Evolutionary conservation across 495 filamentous ascomycete species (phyloP).

Genomic region (Cudoniella acicularis): DNA sequence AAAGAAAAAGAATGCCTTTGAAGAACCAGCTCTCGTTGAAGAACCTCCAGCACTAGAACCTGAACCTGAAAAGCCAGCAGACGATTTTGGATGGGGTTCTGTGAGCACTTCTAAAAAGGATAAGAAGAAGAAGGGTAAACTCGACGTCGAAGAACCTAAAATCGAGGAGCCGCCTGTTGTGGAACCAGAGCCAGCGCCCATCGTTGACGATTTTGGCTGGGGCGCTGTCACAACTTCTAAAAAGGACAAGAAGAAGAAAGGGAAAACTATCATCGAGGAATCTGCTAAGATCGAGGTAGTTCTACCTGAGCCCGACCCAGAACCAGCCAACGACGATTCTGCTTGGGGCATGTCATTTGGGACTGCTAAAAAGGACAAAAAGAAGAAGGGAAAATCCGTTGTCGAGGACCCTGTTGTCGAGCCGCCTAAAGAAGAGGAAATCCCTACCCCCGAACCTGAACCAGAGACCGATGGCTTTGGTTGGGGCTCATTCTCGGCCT

Average conservation of each 20-base stretch:
- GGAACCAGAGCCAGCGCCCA: neutral
- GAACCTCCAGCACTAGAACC: slow-evolving; percentile 12
- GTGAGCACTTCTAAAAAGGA: slow-evolving; percentile 28
- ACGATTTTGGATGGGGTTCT: slow-evolving; percentile 23
- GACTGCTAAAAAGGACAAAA: no score
- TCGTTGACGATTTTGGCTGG: neutral
- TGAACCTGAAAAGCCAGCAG: slow-evolving; percentile 11
- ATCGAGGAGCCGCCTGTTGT: slow-evolving; percentile 8
- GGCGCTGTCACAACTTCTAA: neutral
- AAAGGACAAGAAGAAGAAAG: no score
- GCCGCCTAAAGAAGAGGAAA: no score
- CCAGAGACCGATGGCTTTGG: no score
- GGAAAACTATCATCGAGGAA: no score
- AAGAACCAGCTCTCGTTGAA: slow-evolving; percentile 18
- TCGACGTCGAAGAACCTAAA: slow-evolving; percentile 13
- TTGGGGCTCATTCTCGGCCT: no score
- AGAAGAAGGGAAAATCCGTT: no score
- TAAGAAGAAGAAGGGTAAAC: slow-evolving; percentile 35
- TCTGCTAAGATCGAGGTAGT: no score
- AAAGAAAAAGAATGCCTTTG: slow-evolving; percentile 29
- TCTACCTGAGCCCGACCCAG: no score
- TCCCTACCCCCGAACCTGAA: no score
- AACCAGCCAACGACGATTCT: slow-evolving; percentile 9
- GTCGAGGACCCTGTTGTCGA: no score
- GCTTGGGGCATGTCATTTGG: no score